A percentile compares a stretch with the other conserved stretches of the same genome.
phyloP scores from a whole-genome alignment of 345 rosid species.

The Clausena lansium region DNA sequence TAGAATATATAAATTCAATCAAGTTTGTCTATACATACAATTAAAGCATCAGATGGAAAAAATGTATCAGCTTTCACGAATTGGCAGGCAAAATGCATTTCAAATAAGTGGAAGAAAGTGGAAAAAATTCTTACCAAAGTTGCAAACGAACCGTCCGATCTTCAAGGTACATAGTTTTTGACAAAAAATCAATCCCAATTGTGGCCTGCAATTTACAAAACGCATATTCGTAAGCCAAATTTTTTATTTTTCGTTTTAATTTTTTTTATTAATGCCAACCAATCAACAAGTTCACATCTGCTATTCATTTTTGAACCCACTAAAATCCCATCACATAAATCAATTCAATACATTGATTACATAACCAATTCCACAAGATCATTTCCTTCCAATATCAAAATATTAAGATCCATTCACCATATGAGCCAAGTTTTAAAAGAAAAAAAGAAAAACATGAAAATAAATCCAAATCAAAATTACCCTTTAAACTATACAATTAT shows the following conservation, averaged over 20 bases:
- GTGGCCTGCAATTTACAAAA: slow-evolving; percentile 60
- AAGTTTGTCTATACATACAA: background rate
- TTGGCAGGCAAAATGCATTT: background rate
- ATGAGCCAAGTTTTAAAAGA: no score
- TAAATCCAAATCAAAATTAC: background rate
- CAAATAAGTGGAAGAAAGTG: background rate
- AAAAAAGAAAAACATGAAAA: background rate
- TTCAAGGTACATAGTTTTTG: slow-evolving; percentile 94
- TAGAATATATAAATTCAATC: slow-evolving; percentile 1
- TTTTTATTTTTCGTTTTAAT: no score
- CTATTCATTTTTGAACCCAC: background rate
- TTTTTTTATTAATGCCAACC: background rate
- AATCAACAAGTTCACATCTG: background rate
- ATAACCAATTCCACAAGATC: background rate
- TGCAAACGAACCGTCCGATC: slow-evolving; percentile 91
- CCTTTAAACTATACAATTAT: background rate
- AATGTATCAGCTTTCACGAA: background rate
- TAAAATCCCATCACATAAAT: background rate
- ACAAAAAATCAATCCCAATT: slow-evolving; percentile 86
- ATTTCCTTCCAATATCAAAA: background rate
- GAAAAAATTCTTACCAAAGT: slow-evolving; percentile 53
- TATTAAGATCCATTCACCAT: background rate
- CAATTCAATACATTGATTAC: background rate
- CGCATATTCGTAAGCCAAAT: background rate
- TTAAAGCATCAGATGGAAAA: background rate